Conservation (phyloP, 2,329 filamentous ascomycete genomes). For the Trichophyton simii region DNA sequence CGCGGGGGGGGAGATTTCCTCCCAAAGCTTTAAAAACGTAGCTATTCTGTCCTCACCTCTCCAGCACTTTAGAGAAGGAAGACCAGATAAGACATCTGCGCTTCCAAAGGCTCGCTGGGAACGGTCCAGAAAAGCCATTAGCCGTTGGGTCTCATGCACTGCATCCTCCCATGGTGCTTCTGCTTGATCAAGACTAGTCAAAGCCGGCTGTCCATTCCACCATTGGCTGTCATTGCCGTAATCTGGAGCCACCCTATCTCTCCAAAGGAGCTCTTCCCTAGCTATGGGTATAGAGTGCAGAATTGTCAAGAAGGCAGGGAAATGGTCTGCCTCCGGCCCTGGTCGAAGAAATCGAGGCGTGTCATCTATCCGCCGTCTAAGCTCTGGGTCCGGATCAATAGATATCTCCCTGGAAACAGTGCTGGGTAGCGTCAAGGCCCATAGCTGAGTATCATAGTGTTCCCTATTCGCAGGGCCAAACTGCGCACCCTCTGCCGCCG, state of each 20-base stretch:
- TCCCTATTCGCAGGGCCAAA: conserved; percentile 46
- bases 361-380: conserved; percentile 36
- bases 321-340: conserved; percentile 39
- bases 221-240: conserved; percentile 48
- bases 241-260: conserved; percentile 32
- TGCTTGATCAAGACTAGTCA: background rate
- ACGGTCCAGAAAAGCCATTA: conserved; percentile 49
- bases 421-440: conserved; percentile 44
- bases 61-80: background rate
- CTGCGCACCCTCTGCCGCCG: conserved; percentile 24
- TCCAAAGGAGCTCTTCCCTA: conserved; percentile 43
- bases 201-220: conserved; percentile 48
- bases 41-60: conserved; percentile 27
- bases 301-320: conserved; percentile 49
- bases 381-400: conserved; percentile 40
- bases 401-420: conserved; percentile 39
- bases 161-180: conserved; percentile 29
- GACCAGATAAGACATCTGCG: conserved; percentile 35
- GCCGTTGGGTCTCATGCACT: conserved; percentile 45
- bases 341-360: conserved; percentile 49
- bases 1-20: conserved; percentile 33
- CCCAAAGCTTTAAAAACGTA: conserved; percentile 41
- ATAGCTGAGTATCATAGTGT: conserved; percentile 42
- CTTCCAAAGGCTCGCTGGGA: conserved; percentile 49
- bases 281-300: conserved; percentile 49